Evolutionary conservation across 495 filamentous ascomycete species (phyloP).

Genomic region (Penicillium antarcticum): DNA sequence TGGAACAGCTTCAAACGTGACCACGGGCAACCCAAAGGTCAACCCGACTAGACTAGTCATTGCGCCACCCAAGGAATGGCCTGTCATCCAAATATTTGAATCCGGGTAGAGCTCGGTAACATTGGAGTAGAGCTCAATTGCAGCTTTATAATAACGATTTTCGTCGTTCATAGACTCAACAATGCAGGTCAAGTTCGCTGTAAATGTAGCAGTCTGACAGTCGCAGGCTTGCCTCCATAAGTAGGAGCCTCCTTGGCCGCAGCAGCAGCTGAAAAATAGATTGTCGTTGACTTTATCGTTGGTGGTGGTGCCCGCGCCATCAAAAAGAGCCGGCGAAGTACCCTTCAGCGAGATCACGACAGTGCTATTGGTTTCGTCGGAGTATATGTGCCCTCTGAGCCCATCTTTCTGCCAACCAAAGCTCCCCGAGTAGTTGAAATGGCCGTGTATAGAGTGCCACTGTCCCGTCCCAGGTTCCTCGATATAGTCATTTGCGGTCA

Average conservation of each 20-base stretch:
- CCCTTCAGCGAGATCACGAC: slow-evolving; percentile 92
- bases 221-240: slow-evolving; percentile 90
- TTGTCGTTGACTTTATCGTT: slow-evolving; percentile 99
- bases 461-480: slow-evolving; percentile 64
- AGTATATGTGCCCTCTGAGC: slow-evolving; percentile 87
- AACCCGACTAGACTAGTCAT: slow-evolving; percentile 81
- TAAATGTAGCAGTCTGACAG: slow-evolving; percentile 78
- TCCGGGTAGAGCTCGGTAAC: slow-evolving; percentile 85
- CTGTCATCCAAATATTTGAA: slow-evolving; percentile 81
- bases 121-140: slow-evolving; percentile 84
- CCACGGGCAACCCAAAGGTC: slow-evolving; percentile 81
- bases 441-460: slow-evolving; percentile 78
- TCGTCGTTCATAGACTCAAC: slow-evolving; percentile 69
- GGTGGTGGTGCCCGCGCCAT: slow-evolving; percentile 90
- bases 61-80: slow-evolving; percentile 88
- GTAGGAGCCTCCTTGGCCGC: slow-evolving; percentile 83
- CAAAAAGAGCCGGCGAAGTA: slow-evolving; percentile 85
- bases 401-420: slow-evolving; percentile 94
- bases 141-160: slow-evolving; percentile 86
- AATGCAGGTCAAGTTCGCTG: slow-evolving; percentile 89
- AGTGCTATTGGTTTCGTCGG: slow-evolving; percentile 78
- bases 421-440: slow-evolving; percentile 74
- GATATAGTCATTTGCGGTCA: slow-evolving; percentile 88
- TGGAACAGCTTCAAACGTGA: slow-evolving; percentile 87
- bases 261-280: slow-evolving; percentile 96